phyloP scores from a whole-genome alignment of 1,284 basidiomycete species.

The Ceratobasidium sp. region DNA sequence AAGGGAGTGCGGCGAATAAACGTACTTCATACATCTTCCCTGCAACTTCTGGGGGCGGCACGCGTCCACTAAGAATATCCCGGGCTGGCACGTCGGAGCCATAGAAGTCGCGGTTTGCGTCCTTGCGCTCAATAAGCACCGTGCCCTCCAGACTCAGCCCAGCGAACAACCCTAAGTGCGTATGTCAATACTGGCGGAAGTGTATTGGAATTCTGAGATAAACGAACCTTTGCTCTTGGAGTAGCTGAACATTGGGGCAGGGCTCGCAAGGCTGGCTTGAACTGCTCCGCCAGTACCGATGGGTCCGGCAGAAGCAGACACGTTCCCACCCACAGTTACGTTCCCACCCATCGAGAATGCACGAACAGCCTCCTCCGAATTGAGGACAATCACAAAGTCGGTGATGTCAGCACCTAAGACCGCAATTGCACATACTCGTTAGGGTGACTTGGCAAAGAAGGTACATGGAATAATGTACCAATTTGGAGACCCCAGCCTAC shows the following conservation, averaged over 20 bases:
- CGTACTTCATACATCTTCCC: slow-evolving; percentile 83
- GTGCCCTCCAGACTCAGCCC: slow-evolving; percentile 96
- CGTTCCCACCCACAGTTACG: slow-evolving; percentile 91
- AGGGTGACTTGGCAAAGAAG: not conserved
- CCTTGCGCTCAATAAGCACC: slow-evolving; percentile 92
- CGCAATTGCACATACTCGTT: not conserved
- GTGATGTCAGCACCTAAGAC: slow-evolving; percentile 57
- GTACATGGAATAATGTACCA: slow-evolving; percentile 65
- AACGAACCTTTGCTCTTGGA: slow-evolving; percentile 88
- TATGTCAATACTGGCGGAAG: slow-evolving; percentile 13
- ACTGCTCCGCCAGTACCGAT: slow-evolving; percentile 96
- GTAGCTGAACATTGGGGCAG: slow-evolving; percentile 97
- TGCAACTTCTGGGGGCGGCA: slow-evolving; percentile 96
- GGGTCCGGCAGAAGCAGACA: slow-evolving; percentile 88
- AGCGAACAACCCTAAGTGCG: slow-evolving; percentile 66
- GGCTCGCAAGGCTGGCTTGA: slow-evolving; percentile 87
- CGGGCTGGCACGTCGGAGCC: slow-evolving; percentile 89
- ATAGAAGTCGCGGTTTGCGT: slow-evolving; percentile 95
- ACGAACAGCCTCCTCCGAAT: slow-evolving; percentile 93
- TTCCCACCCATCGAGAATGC: slow-evolving; percentile 97
- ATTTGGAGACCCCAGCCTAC: slow-evolving; percentile 97
- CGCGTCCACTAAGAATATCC: slow-evolving; percentile 91
- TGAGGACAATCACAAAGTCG: slow-evolving; percentile 85
- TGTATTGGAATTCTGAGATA: too few relatives aligned
- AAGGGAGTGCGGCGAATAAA: not conserved